phyloP scores from a whole-genome alignment of 2,329 filamentous ascomycete species.

The Ophiostoma sp. region DNA sequence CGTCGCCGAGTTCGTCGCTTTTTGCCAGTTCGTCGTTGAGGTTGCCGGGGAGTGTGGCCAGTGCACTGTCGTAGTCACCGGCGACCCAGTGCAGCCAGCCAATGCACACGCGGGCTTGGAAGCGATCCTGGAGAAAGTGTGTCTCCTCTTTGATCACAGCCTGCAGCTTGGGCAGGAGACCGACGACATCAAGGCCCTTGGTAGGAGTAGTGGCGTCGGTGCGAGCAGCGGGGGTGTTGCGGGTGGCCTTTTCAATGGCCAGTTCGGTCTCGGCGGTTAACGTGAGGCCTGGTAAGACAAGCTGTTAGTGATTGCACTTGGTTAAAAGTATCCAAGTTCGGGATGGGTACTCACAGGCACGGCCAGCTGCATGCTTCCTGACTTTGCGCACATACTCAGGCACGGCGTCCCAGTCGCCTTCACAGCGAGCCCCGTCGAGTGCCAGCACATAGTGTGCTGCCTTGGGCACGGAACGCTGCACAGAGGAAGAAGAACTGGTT shows the following conservation, averaged over 20 bases:
- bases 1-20: conserved; percentile 39
- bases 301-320: background rate
- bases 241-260: conserved; percentile 54
- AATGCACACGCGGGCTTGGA: conserved; percentile 77
- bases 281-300: conserved; percentile 52
- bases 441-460: conserved; percentile 73
- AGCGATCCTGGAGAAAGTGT: conserved; percentile 50
- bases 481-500: background rate
- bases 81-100: conserved; percentile 80
- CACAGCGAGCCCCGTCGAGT: conserved; percentile 81
- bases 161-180: conserved; percentile 47
- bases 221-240: conserved; percentile 38
- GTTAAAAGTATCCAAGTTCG: background rate
- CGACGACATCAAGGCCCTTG: conserved; percentile 43
- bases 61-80: conserved; percentile 60
- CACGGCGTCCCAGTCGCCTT: conserved; percentile 79
- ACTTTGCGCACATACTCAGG: conserved; percentile 89
- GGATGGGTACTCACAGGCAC: conserved; percentile 60
- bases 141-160: conserved; percentile 55
- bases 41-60: conserved; percentile 57
- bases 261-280: conserved; percentile 65
- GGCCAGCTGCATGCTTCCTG: conserved; percentile 82
- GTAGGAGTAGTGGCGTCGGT: conserved; percentile 39
- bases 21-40: conserved; percentile 49
- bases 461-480: conserved; percentile 45